Evolutionary conservation across 1,284 basidiomycete genomes (phyloP).

Genomic region (Trichosporon coremiiforme): DNA sequence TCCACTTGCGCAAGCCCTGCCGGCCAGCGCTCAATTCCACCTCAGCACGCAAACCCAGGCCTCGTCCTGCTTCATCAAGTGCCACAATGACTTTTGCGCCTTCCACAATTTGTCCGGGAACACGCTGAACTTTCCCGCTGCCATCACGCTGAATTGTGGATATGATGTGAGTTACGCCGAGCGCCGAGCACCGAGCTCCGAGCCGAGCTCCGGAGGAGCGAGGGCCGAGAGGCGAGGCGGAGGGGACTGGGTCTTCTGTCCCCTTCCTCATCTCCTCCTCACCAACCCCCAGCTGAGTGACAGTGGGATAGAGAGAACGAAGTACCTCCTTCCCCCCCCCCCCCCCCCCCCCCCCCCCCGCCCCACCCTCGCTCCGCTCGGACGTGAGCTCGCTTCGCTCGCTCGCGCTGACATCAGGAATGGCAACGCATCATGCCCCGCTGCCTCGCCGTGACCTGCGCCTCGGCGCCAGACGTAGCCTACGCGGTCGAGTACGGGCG

Average conservation of each 20-base stretch:
- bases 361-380: neutral
- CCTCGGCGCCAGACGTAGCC: slow-evolving; percentile 46
- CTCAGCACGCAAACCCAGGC: slow-evolving; percentile 1
- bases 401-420: slow-evolving; percentile 21
- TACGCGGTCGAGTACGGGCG: slow-evolving; percentile 48
- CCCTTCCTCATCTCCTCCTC: too few species aligned
- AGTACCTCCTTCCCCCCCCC: too few species aligned
- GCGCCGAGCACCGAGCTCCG: too few species aligned
- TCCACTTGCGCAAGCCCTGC: neutral
- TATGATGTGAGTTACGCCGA: slow-evolving; percentile 33
- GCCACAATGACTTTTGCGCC: slow-evolving; percentile 30
- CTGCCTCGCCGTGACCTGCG: slow-evolving; percentile 41
- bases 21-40: neutral
- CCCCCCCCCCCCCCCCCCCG: too few species aligned
- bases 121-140: slow-evolving; percentile 23
- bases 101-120: slow-evolving; percentile 32
- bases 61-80: slow-evolving; percentile 38
- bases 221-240: too few species aligned
- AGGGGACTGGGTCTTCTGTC: too few species aligned
- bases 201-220: too few species aligned
- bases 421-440: slow-evolving; percentile 34
- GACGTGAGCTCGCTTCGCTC: too few species aligned
- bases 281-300: too few species aligned
- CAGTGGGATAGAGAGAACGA: too few species aligned
- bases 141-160: slow-evolving; percentile 40